These are phyloP conservation scores for Auriculariales sp. DNA, from an alignment of 768 basidiomycete genomes.

Conservation along the genomic window DNA sequence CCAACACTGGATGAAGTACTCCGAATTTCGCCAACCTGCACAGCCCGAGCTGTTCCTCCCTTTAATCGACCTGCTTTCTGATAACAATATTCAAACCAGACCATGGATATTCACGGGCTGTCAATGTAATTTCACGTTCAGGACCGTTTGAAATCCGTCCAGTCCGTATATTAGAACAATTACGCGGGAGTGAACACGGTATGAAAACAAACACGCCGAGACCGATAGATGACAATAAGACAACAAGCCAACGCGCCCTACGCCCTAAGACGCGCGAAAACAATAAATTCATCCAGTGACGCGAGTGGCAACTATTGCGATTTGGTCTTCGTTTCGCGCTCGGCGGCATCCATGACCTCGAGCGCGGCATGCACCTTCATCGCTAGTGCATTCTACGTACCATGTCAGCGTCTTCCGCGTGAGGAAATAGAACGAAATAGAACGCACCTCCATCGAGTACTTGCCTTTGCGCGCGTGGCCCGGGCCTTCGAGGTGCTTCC, in stretches of 20 bases:
- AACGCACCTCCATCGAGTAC: slow-evolving; percentile 66
- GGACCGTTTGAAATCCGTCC: no score
- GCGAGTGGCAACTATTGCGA: neutral
- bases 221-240: neutral
- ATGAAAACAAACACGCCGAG: neutral
- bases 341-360: slow-evolving; percentile 35
- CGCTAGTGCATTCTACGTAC: slow-evolving; percentile 38
- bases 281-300: neutral
- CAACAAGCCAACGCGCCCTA: neutral
- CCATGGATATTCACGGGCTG: no score
- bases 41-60: no score
- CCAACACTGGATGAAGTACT: no score
- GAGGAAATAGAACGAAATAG: neutral
- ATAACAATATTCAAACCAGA: no score
- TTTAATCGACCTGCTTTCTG: no score
- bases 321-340: slow-evolving; percentile 11
- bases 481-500: slow-evolving; percentile 55
- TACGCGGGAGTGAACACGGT: neutral
- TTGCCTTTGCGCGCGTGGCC: slow-evolving; percentile 49
- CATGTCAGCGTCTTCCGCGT: neutral
- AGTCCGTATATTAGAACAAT: neutral
- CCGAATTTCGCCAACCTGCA: no score
- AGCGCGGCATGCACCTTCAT: slow-evolving; percentile 44
- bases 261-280: neutral
- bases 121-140: no score